phyloP scores from a whole-genome alignment of 2,329 filamentous ascomycete genomes.

The Pleomassaria siparia region DNA sequence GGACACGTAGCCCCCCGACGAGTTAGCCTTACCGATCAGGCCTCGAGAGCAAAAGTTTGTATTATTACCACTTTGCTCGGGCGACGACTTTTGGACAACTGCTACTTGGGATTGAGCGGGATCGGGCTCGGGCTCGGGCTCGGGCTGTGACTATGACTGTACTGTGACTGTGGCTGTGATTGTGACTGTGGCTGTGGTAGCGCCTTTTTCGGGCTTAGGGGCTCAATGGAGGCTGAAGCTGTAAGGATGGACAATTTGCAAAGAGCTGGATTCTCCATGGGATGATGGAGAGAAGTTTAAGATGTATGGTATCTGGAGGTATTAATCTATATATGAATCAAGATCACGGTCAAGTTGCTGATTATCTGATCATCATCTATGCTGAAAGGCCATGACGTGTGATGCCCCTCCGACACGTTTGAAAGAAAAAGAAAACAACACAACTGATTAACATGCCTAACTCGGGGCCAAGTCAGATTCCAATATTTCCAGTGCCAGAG shows the following conservation, averaged over 20 bases:
- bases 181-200: slow-evolving; percentile 1
- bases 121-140: slow-evolving; percentile 1
- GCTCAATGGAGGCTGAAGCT: neutral
- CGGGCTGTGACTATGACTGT: slow-evolving; percentile 5
- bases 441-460: no score
- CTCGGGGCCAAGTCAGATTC: neutral
- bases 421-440: no score
- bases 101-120: slow-evolving; percentile 11
- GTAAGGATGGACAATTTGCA: neutral
- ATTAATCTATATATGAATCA: neutral
- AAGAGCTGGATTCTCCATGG: neutral
- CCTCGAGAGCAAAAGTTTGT: no score
- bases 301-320: neutral
- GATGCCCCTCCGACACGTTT: slow-evolving; percentile 1
- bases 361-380: neutral
- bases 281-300: neutral
- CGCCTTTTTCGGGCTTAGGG: neutral
- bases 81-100: neutral
- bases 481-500: neutral
- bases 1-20: slow-evolving; percentile 5
- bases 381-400: neutral
- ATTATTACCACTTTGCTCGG: neutral
- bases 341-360: no score
- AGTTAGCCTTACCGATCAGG: slow-evolving; percentile 8
- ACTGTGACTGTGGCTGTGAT: slow-evolving; percentile 9